phyloP scores from a whole-genome alignment of 1,284 basidiomycete species.

The Chalciporus sp. region DNA sequence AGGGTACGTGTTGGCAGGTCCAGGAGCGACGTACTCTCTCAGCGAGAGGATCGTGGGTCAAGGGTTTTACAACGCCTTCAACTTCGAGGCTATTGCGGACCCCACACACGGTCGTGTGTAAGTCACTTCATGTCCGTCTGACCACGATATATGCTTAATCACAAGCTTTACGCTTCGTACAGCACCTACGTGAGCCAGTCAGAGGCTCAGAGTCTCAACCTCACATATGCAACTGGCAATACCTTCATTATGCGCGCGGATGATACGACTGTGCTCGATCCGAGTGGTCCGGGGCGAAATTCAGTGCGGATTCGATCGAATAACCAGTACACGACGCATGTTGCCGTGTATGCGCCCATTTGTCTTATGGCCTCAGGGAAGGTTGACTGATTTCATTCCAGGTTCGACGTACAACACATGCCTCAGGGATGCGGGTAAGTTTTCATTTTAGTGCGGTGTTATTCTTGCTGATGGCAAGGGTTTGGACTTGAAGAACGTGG shows the following conservation, averaged over 20 bases:
- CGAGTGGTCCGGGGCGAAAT: slow-evolving; percentile 55
- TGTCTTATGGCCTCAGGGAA: background rate
- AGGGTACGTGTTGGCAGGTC: slow-evolving; percentile 28
- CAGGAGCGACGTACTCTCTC: slow-evolving; percentile 39
- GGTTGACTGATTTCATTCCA: slow-evolving; percentile 13
- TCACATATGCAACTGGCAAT: slow-evolving; percentile 48
- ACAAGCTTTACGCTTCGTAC: background rate
- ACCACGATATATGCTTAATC: background rate
- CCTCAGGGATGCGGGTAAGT: slow-evolving; percentile 69
- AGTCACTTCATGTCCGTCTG: slow-evolving; percentile 14
- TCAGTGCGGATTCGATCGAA: slow-evolving; percentile 59
- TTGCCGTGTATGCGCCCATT: slow-evolving; percentile 51
- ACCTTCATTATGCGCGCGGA: slow-evolving; percentile 60
- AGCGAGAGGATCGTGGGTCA: slow-evolving; percentile 43
- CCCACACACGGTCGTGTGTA: slow-evolving; percentile 53
- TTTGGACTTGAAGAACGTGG: slow-evolving; percentile 44
- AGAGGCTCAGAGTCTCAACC: slow-evolving; percentile 46
- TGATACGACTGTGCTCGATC: slow-evolving; percentile 43
- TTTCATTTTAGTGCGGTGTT: background rate
- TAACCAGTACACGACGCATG: slow-evolving; percentile 53
- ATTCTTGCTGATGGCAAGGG: background rate
- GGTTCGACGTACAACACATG: slow-evolving; percentile 45
- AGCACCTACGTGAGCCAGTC: slow-evolving; percentile 55
- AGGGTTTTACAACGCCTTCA: slow-evolving; percentile 45
- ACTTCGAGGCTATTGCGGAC: slow-evolving; percentile 47